A percentile compares a stretch with the other conserved stretches of the same genome.
These are phyloP conservation scores for Lumnitzera littorea DNA, from an alignment of 345 rosid genomes.

Conservation along the genomic window DNA sequence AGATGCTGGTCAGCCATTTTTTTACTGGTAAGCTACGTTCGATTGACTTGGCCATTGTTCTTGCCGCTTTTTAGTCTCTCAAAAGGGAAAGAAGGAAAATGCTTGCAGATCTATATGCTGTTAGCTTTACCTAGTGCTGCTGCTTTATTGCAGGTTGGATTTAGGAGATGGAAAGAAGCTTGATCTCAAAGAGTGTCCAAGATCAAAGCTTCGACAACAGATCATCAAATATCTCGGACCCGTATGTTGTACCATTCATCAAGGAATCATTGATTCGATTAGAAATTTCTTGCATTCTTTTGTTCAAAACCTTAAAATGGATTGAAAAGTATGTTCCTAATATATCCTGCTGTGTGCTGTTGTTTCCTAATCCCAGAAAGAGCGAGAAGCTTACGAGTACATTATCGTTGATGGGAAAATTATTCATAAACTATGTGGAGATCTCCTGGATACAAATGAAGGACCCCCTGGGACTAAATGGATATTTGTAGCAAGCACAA, in stretches of 20 bases:
- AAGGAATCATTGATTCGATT: no score
- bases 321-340: neutral
- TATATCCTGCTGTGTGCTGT: neutral
- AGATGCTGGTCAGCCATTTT: conserved; percentile 28
- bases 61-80: conserved; percentile 1
- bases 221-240: conserved; percentile 36
- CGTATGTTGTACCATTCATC: conserved; percentile 11
- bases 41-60: neutral
- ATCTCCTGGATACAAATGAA: conserved; percentile 18
- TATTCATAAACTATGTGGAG: conserved; percentile 21
- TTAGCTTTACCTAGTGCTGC: no score
- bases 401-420: conserved; percentile 14
- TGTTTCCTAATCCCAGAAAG: conserved; percentile 20
- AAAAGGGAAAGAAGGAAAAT: neutral
- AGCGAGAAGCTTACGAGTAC: conserved; percentile 24
- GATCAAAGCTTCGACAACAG: conserved; percentile 27
- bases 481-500: conserved; percentile 31
- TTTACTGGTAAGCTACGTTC: conserved; percentile 20
- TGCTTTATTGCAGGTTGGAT: conserved; percentile 23
- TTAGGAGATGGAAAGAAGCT: conserved; percentile 31
- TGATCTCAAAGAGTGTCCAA: conserved; percentile 26
- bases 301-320: neutral
- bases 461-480: conserved; percentile 20
- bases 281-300: no score
- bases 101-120: no score